Percentiles rank a stretch among this genome's conserved stretches.
phyloP scores from a whole-genome alignment of 176 grass and related monocot genomes.

The Cenchrus purpureus region DNA sequence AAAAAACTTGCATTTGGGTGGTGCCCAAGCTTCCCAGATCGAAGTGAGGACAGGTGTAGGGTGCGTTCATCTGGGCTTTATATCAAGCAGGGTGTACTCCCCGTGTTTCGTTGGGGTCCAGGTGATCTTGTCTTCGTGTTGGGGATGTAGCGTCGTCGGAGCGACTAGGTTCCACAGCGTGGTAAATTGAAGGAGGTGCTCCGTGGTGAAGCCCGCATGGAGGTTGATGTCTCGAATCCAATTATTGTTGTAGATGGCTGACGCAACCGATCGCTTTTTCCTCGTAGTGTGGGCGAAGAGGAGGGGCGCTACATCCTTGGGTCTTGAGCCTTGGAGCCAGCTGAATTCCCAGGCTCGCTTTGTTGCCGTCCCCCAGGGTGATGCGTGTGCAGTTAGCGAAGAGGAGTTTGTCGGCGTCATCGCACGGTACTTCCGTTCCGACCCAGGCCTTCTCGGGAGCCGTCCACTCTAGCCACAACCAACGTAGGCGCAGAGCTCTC shows the following conservation, averaged over 20 bases:
- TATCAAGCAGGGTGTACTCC: neutral
- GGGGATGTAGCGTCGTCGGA: neutral
- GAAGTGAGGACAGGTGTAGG: accelerated
- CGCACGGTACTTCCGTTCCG: neutral
- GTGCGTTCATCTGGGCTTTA: neutral
- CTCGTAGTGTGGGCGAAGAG: neutral
- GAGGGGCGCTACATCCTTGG: neutral
- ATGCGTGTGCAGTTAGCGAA: neutral
- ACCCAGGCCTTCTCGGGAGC: no score
- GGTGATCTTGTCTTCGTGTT: neutral
- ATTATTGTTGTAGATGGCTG: no score
- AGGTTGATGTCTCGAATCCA: no score
- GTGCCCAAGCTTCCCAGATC: neutral
- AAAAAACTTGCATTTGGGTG: neutral
- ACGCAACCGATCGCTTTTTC: no score
- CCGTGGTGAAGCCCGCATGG: no score
- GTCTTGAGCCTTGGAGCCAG: neutral
- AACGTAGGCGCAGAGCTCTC: neutral
- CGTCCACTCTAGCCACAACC: no score
- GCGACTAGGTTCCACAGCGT: no score
- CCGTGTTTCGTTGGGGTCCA: neutral
- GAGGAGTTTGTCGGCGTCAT: neutral
- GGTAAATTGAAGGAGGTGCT: no score
- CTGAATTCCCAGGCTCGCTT: neutral
- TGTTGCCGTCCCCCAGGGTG: neutral